phyloP scores from a whole-genome alignment of 2,329 filamentous ascomycete genomes.

The Microcera coccophila region DNA sequence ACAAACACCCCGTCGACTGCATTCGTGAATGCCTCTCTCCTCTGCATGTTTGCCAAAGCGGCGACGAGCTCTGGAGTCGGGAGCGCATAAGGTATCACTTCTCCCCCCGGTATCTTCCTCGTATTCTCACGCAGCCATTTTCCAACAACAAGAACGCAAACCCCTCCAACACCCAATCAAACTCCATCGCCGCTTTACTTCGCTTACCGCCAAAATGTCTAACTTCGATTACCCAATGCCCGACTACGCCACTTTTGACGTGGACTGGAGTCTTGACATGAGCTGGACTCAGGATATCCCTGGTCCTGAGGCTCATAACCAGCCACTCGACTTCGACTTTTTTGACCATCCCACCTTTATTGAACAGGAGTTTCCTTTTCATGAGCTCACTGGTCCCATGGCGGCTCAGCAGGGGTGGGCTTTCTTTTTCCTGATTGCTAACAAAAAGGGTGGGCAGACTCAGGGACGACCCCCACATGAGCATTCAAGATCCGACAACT shows the following conservation, averaged over 20 bases:
- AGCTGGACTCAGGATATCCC: neutral
- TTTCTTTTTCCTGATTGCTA: conserved; percentile 6
- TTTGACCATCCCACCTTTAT: neutral
- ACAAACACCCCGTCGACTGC: neutral
- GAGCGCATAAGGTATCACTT: too few relatives aligned
- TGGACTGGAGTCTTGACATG: neutral
- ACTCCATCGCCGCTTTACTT: conserved; percentile 2
- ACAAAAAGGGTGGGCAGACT: conserved; percentile 8
- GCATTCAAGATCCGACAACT: neutral
- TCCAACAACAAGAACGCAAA: neutral
- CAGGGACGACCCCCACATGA: too few relatives aligned
- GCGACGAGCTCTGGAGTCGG: neutral
- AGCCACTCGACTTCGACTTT: neutral
- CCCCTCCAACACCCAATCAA: neutral
- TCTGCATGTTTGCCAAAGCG: neutral
- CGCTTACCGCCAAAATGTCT: neutral
- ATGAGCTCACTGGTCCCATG: neutral
- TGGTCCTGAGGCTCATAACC: neutral
- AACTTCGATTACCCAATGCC: neutral
- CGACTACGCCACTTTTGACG: neutral
- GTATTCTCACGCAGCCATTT: neutral
- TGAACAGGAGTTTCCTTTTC: neutral
- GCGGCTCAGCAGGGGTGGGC: neutral
- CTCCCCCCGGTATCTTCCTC: neutral
- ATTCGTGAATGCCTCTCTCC: neutral